These are phyloP conservation scores for Thecaphora thlaspeos DNA, from an alignment of 1,284 basidiomycete genomes.

Conservation along the genomic window DNA sequence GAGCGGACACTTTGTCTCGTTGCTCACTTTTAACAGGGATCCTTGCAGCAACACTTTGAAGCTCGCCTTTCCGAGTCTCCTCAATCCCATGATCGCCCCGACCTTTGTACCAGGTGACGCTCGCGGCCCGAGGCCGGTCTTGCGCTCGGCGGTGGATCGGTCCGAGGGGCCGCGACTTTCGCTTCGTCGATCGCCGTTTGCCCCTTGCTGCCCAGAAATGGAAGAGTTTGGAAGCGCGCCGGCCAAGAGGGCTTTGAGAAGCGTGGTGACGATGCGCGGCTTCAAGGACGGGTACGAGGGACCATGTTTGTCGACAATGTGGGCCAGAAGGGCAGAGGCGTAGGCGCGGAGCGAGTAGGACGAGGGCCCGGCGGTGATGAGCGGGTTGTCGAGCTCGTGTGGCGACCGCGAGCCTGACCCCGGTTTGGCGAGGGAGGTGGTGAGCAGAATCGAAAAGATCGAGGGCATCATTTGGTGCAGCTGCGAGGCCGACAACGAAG, in stretches of 20 bases:
- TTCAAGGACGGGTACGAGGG: conserved; percentile 75
- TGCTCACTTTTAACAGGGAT: conserved; percentile 5
- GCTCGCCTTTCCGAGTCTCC: conserved; percentile 45
- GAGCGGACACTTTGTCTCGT: conserved; percentile 14
- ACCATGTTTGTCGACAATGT: conserved; percentile 69
- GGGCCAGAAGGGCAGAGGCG: conserved; percentile 69
- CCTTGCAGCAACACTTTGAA: conserved; percentile 42
- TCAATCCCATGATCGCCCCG: conserved; percentile 50
- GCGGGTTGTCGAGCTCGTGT: conserved; percentile 15
- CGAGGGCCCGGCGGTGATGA: conserved; percentile 22
- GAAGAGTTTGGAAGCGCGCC: conserved; percentile 19
- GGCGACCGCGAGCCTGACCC: conserved; percentile 9
- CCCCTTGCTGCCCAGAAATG: too few species aligned
- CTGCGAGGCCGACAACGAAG: conserved; percentile 63
- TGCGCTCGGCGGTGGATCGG: not conserved
- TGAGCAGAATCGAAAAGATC: conserved; percentile 83
- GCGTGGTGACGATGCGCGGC: conserved; percentile 86
- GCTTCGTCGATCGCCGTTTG: not conserved
- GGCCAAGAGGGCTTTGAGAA: conserved; percentile 79
- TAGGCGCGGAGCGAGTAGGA: conserved; percentile 38
- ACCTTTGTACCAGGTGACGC: conserved; percentile 47
- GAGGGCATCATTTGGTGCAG: conserved; percentile 93
- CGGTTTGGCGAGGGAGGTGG: conserved; percentile 68
- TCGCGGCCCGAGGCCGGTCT: conserved; percentile 11
- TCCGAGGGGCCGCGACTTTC: conserved; percentile 4